Percentiles rank a stretch among this genome's conserved stretches.
Evolutionary conservation across 2,329 filamentous ascomycete genomes (phyloP).

Genomic region (Aspergillus transmontanensis): DNA sequence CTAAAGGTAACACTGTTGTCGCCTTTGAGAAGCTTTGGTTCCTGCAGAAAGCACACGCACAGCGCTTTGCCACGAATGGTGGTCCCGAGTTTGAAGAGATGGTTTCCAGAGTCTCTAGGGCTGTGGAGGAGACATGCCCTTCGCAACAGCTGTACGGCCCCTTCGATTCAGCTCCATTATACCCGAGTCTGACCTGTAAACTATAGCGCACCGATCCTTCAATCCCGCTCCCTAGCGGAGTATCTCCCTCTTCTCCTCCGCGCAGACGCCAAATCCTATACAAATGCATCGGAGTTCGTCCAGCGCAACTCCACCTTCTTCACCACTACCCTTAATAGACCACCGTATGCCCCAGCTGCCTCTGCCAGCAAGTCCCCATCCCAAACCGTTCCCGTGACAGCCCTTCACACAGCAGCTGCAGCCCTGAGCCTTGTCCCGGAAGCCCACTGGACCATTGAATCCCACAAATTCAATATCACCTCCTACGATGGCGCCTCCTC

Average conservation of each 20-base stretch:
- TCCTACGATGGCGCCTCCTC: slow-evolving; percentile 33
- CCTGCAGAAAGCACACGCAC: slow-evolving; percentile 73
- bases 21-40: slow-evolving; percentile 77
- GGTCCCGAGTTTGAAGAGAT: slow-evolving; percentile 47
- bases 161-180: not conserved
- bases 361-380: slow-evolving; percentile 16
- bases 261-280: slow-evolving; percentile 61
- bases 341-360: slow-evolving; percentile 26
- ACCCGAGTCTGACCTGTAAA: slow-evolving; percentile 10
- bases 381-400: slow-evolving; percentile 33
- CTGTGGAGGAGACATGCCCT: slow-evolving; percentile 27
- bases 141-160: slow-evolving; percentile 32
- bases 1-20: slow-evolving; percentile 84
- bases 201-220: slow-evolving; percentile 31
- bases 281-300: slow-evolving; percentile 58
- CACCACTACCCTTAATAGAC: slow-evolving; percentile 34
- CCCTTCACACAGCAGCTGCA: slow-evolving; percentile 48
- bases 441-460: slow-evolving; percentile 43
- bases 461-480: slow-evolving; percentile 43
- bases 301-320: slow-evolving; percentile 63
- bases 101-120: slow-evolving; percentile 37
- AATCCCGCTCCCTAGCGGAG: slow-evolving; percentile 41
- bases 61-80: slow-evolving; percentile 48
- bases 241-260: slow-evolving; percentile 56
- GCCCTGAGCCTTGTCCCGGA: slow-evolving; percentile 46